Base-by-base conservation (phyloP, 257 asterid genomes). In the Penstemon newberryi region DNA sequence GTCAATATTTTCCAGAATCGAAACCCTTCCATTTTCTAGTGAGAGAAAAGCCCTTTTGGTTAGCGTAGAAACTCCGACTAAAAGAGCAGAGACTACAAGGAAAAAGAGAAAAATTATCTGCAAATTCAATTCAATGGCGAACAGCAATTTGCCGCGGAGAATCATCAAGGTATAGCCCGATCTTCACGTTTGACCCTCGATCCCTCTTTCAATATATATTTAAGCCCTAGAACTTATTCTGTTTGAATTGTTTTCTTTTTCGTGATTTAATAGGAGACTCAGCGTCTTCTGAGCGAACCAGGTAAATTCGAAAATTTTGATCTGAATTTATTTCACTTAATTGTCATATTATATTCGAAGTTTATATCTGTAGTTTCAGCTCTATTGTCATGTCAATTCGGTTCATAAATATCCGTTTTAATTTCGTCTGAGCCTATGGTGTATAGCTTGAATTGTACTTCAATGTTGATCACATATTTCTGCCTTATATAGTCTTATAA, bases 261-360 rank as follows among this genome's bases (percentile, higher is more conserved):
- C 75, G 5, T 73, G 45, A 25, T 76, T 69, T 77, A 5, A 25
- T 70, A 89, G 96, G 96, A 89, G 80, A 87, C 96, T 61, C 96
- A 89, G 78, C 95, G 96, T 52, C 96, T 89, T 59, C 89, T 89
- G 55, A 89, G 96, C 75, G 96, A 89, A 66, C 96, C 96, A 62
- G 96, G 96, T 89, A 75, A 56, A 10, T 10, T 10, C 5, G 8
- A 8, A 25, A 7, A 4, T 56, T 56, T 19, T 18, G 11, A 18
- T 18, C n/a, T 56, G 56, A 43, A 56, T 56, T 56, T 55, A 47
- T 44, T 12, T 45, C 19, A 5, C n/a, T 46, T 6, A 13, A 39
- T 19, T 9, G 54, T 25, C 33, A 25, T 25, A 2, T 25, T 25
- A 25, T 2, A 25, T 0, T 15, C 19, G 13, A 33, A 8, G 43